These are phyloP conservation scores for Cladophialophora carrionii DNA, from an alignment of 2,329 filamentous ascomycete species.

Conservation along the genomic window DNA sequence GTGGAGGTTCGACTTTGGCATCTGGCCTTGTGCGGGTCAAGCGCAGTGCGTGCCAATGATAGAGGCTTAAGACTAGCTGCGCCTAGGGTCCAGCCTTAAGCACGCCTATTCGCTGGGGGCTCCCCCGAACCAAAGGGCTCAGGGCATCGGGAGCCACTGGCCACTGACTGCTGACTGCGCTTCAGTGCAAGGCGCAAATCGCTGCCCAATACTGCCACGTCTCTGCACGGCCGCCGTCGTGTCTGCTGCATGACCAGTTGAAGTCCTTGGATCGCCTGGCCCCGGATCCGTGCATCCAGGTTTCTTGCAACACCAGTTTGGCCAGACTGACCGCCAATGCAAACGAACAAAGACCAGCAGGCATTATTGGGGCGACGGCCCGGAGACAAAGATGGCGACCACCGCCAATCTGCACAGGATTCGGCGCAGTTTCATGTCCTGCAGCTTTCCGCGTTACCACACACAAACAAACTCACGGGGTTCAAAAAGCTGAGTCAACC, in stretches of 20 bases:
- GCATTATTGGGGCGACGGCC: background rate
- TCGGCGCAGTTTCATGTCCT: background rate
- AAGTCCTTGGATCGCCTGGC: background rate
- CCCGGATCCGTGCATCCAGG: background rate
- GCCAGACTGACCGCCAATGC: background rate
- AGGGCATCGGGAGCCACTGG: background rate
- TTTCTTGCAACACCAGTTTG: background rate
- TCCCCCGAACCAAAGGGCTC: background rate
- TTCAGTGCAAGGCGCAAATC: slow-evolving; percentile 1
- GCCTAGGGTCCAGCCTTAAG: slow-evolving; percentile 11
- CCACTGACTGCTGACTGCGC: background rate
- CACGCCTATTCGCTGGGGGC: background rate
- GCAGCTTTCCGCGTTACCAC: background rate
- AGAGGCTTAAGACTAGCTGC: background rate
- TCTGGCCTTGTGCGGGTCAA: slow-evolving; percentile 9
- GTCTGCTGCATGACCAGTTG: background rate
- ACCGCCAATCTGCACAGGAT: background rate
- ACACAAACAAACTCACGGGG: background rate
- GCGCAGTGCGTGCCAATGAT: slow-evolving; percentile 1
- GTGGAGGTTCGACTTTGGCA: slow-evolving; percentile 18
- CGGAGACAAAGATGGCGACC: background rate
- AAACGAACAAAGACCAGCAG: background rate
- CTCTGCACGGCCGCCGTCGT: background rate
- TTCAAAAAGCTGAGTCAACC: background rate
- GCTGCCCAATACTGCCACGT: slow-evolving; percentile 14